phyloP scores from a whole-genome alignment of 2,329 filamentous ascomycete genomes.

The Coniochaeta hoffmannii region DNA sequence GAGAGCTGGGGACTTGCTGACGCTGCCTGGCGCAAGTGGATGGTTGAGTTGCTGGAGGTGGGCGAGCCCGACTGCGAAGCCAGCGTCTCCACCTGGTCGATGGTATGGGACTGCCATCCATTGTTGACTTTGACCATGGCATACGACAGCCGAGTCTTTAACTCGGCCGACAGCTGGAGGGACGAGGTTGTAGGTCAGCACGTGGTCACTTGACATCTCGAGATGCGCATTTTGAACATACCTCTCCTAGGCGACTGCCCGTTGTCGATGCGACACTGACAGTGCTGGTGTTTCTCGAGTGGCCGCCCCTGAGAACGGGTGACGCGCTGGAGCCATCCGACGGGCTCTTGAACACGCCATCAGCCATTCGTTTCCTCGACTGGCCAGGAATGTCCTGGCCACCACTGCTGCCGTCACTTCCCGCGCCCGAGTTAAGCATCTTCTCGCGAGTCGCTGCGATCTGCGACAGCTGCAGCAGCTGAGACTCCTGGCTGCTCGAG shows the following conservation, averaged over 20 bases:
- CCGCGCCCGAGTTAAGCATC: constrained; percentile 30
- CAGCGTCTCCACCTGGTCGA: constrained; percentile 70
- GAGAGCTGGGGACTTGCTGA: constrained; percentile 47
- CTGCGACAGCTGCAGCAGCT: constrained; percentile 50
- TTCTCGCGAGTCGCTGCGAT: constrained; percentile 47
- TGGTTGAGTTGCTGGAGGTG: constrained; percentile 48
- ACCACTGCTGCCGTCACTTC: constrained; percentile 7
- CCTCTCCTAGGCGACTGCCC: constrained; percentile 70
- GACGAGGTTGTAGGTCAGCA: constrained; percentile 4
- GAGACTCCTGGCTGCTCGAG: constrained; percentile 48
- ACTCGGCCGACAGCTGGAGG: constrained; percentile 62
- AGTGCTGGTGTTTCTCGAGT: constrained; percentile 66
- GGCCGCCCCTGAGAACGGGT: constrained; percentile 39
- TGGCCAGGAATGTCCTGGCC: constrained; percentile 14
- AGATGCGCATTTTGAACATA: constrained; percentile 34
- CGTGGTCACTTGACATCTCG: not conserved
- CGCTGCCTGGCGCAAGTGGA: constrained; percentile 42
- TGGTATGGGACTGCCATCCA: constrained; percentile 73
- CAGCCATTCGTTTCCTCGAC: constrained; percentile 67
- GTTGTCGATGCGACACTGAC: constrained; percentile 54
- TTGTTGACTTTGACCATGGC: constrained; percentile 91
- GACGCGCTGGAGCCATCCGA: constrained; percentile 35
- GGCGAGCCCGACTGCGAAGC: constrained; percentile 63
- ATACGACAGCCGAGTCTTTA: constrained; percentile 80
- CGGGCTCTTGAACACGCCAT: constrained; percentile 60